A percentile compares a stretch with the other conserved stretches of the same genome.
phyloP scores from a whole-genome alignment of 805 yeast species.

The Lachancea waltii region DNA sequence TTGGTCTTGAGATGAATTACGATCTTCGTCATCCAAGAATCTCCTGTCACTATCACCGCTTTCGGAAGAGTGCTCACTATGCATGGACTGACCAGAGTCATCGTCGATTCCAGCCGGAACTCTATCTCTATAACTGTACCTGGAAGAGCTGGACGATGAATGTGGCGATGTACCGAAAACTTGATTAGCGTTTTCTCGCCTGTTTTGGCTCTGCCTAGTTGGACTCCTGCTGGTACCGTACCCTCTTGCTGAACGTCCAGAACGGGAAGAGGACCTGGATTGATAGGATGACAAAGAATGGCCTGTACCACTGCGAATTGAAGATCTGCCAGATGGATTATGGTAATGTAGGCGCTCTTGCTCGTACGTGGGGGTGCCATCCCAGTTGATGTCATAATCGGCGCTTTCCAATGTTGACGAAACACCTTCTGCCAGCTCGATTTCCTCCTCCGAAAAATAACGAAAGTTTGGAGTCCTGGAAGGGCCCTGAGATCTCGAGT shows the following conservation, averaged over 20 bases:
- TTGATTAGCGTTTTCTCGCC: not conserved
- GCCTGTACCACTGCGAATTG: slow-evolving; percentile 17
- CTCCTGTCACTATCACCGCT: slow-evolving; percentile 10
- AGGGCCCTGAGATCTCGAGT: slow-evolving; percentile 30
- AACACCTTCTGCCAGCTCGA: slow-evolving; percentile 77
- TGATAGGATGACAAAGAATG: slow-evolving; percentile 7
- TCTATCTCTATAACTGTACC: slow-evolving; percentile 34
- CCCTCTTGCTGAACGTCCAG: slow-evolving; percentile 4
- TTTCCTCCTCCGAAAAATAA: slow-evolving; percentile 78
- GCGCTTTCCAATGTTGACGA: slow-evolving; percentile 69
- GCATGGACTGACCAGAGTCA: slow-evolving; percentile 24
- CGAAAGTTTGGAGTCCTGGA: slow-evolving; percentile 48
- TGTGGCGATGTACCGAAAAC: slow-evolving; percentile 21
- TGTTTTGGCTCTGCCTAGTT: not conserved
- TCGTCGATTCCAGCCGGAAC: slow-evolving; percentile 34
- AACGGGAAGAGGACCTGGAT: slow-evolving; percentile 16
- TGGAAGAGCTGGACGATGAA: slow-evolving; percentile 34
- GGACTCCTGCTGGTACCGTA: not conserved
- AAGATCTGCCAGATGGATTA: slow-evolving; percentile 22
- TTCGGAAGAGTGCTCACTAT: slow-evolving; percentile 22
- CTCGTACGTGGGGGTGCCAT: slow-evolving; percentile 42
- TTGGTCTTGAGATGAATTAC: slow-evolving; percentile 14
- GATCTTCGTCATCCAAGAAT: slow-evolving; percentile 7
- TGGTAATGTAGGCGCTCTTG: slow-evolving; percentile 36
- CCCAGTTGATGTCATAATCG: slow-evolving; percentile 75